phyloP scores from a whole-genome alignment of 1,284 basidiomycete genomes.

The Tetrapyrgos nigripes region DNA sequence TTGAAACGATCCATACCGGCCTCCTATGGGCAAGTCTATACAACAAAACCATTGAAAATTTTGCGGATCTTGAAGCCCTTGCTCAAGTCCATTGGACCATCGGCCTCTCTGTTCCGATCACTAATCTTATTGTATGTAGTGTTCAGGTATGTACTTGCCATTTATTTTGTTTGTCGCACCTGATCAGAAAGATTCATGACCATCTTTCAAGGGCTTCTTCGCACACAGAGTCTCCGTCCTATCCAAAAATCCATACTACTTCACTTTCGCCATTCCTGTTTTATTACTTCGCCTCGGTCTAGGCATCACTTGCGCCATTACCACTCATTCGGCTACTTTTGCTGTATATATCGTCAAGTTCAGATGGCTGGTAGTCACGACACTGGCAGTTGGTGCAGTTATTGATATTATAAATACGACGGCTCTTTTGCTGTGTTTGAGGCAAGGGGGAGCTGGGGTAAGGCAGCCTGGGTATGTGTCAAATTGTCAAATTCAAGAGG shows the following conservation, averaged over 20 bases:
- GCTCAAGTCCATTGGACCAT: not conserved
- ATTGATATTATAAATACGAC: not conserved
- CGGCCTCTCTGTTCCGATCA: not conserved
- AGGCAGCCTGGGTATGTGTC: not conserved
- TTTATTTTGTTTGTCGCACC: not conserved
- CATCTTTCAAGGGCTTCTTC: not conserved
- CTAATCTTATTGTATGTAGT: not conserved
- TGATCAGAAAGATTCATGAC: too few relatives aligned
- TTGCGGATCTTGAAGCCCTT: not conserved
- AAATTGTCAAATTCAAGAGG: too few relatives aligned
- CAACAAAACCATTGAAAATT: not conserved
- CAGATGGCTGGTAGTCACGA: not conserved
- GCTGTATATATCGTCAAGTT: not conserved
- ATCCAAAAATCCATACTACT: not conserved
- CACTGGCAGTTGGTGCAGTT: not conserved
- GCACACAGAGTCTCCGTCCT: not conserved
- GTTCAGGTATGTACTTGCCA: not conserved
- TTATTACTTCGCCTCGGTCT: not conserved
- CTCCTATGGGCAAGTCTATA: not conserved
- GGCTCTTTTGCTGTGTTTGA: not conserved
- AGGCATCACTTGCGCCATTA: not conserved
- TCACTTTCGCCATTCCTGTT: not conserved
- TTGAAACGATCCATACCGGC: not conserved
- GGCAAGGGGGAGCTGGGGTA: not conserved
- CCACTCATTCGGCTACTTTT: not conserved